Conservation (phyloP, 306 rosid genomes). For the Dryas drummondii region DNA sequence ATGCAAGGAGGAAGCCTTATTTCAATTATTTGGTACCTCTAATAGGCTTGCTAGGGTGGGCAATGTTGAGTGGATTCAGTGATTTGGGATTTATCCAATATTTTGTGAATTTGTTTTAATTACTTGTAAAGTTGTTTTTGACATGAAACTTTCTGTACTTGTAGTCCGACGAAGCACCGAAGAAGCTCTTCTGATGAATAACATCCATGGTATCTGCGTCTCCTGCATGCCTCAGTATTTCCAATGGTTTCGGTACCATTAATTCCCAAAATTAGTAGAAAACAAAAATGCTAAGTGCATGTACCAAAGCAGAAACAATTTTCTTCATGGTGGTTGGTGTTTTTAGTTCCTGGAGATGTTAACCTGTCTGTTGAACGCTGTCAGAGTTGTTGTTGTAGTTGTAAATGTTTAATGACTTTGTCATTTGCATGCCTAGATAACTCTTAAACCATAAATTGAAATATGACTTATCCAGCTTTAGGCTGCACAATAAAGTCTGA, state of each 20-base stretch:
- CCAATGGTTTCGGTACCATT: conserved; percentile 40
- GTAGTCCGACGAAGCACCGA: conserved; percentile 23
- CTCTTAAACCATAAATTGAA: background rate
- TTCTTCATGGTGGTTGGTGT: conserved; percentile 15
- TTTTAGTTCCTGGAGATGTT: conserved; percentile 6
- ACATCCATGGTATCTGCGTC: conserved; percentile 25
- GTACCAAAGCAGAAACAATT: conserved; percentile 21
- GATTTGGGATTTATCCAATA: background rate
- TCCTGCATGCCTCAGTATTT: conserved; percentile 12
- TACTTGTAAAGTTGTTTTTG: conserved; percentile 13
- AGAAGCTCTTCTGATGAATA: conserved; percentile 27
- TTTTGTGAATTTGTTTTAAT: background rate
- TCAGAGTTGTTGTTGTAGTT: conserved; percentile 2
- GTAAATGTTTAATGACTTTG: conserved; percentile 11
- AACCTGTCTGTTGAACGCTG: conserved; percentile 7
- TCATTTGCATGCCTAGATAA: background rate
- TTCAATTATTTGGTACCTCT: background rate
- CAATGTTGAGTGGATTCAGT: background rate
- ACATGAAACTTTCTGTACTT: conserved; percentile 9
- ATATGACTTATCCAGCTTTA: background rate
- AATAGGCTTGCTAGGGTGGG: background rate
- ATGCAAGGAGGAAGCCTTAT: conserved; percentile 4
- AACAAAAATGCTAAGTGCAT: conserved; percentile 20
- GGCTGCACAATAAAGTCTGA: too few relatives aligned
- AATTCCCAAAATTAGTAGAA: background rate